Evolutionary conservation across 23 red algal genomes (phyloP), one percentile per base, ranked within the genome.

Genomic region (Agarophyton chilense): DNA sequence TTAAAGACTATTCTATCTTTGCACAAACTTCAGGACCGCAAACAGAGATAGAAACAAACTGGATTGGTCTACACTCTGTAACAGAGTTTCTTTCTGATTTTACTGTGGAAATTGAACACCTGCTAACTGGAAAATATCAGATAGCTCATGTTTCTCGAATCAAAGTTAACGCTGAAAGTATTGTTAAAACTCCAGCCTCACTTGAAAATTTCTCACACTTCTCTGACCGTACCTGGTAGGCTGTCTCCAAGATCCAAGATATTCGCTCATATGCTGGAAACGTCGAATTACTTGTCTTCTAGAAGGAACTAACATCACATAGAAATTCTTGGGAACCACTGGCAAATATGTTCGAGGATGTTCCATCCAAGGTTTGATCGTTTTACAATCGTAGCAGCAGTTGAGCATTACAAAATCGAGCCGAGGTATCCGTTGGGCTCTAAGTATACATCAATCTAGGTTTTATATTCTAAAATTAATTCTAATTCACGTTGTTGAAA

Each of bases 81-180:
- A 34, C 66, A 22, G 57, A 33, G 11, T 71, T 39, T 43, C 22
- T 44, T 16, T 86, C 81, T 13, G 81, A 86, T 19, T 86, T 46
- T 25, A 50, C 1, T 40, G 64, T 86, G 16, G 25, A 43, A n/a
- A 56, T 71, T 31, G 57, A 86, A 61, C 55, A 86, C 22, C 64
- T 86, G 49, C 60, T n/a, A n/a, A n/a, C n/a, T n/a, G n/a, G n/a
- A n/a, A n/a, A n/a, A n/a, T n/a, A n/a, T n/a, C n/a, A n/a, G n/a
- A n/a, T n/a, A n/a, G n/a, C n/a, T n/a, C n/a, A 70, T 56, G 60
- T 55, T 21, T 60, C 55, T 39, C 58, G 56, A 4, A 55, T 86
- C 1, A 86, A 86, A 35, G 49, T 49, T 22, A 70, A 67, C 47
- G 25, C 55, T 10, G 42, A 86, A 10, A 31, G 11, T n/a, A 19